Evolutionary conservation across 148 eudicot species (phyloP).

Genomic region (Limonium bicolor): DNA sequence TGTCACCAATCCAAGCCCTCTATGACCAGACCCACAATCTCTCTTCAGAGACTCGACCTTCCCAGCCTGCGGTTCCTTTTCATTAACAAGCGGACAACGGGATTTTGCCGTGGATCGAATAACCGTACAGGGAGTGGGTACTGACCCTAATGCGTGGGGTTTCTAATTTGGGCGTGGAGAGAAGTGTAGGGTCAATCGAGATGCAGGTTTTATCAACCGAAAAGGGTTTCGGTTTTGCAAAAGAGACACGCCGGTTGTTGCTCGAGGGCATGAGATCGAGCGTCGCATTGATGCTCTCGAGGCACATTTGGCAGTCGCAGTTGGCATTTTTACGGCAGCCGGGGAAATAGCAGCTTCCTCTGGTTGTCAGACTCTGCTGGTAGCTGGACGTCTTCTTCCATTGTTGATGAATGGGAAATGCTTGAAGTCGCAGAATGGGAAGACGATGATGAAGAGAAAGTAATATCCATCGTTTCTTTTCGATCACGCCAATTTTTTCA

Average conservation of each 20-base stretch:
- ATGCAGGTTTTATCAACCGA: constrained; percentile 18
- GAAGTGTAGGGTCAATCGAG: constrained; percentile 16
- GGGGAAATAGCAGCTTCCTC: constrained; percentile 46
- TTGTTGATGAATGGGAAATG: constrained; percentile 2
- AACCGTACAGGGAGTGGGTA: too few relatives aligned
- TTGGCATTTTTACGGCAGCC: constrained; percentile 63
- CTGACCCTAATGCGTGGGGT: constrained; percentile 1
- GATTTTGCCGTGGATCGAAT: too few relatives aligned
- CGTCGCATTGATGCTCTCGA: constrained; percentile 59
- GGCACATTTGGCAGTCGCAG: constrained; percentile 53
- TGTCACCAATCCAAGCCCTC: constrained; percentile 6
- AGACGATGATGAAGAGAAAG: constrained; percentile 9
- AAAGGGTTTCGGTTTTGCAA: constrained; percentile 26
- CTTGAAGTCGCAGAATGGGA: constrained; percentile 17
- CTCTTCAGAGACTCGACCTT: constrained; percentile 16
- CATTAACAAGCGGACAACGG: too few relatives aligned
- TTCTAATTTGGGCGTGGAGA: constrained; percentile 29
- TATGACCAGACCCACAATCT: constrained; percentile 8
- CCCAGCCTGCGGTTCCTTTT: too few relatives aligned
- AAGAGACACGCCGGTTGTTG: constrained; percentile 19
- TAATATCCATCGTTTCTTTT: too few relatives aligned
- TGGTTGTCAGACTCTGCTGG: constrained; percentile 15
- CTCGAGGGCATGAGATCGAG: constrained; percentile 52
- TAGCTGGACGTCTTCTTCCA: background rate
- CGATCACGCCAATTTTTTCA: too few relatives aligned